Evolutionary conservation across 2,329 filamentous ascomycete species (phyloP).

Genomic region (Colletotrichum liriopes): DNA sequence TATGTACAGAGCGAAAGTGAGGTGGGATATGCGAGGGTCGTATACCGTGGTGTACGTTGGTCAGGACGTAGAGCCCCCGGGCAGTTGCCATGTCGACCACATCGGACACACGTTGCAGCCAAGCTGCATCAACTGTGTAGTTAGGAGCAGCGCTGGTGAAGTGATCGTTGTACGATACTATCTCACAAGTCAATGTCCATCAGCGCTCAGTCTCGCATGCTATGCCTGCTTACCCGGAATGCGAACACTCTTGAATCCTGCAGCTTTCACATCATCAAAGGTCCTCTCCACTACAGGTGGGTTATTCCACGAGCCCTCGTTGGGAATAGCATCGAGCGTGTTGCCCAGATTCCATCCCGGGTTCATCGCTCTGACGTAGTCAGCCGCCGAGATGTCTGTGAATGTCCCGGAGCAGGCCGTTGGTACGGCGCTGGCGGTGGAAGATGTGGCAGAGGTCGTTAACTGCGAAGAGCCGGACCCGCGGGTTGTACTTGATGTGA

Average conservation of each 20-base stretch:
- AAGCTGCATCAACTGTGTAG: conserved; percentile 68
- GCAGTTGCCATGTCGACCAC: conserved; percentile 70
- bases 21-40: not conserved
- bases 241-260: conserved; percentile 71
- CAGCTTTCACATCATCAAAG: conserved; percentile 66
- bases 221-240: conserved; percentile 57
- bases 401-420: conserved; percentile 59
- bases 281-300: conserved; percentile 63
- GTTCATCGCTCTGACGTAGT: conserved; percentile 63
- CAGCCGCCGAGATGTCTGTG: conserved; percentile 59
- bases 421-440: conserved; percentile 20
- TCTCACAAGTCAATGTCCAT: conserved; percentile 18
- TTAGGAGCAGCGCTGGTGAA: conserved; percentile 65
- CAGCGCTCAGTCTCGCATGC: not conserved
- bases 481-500: not conserved
- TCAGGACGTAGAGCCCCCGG: conserved; percentile 66
- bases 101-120: conserved; percentile 71
- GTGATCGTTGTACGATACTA: conserved; percentile 72
- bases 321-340: conserved; percentile 61
- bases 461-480: not conserved
- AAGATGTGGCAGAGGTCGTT: conserved; percentile 18
- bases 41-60: conserved; percentile 70
- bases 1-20: not conserved
- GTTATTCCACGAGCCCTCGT: conserved; percentile 74
- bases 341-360: conserved; percentile 76